Evolutionary conservation across 73 alveolate species (phyloP).

Genomic region (Tetrahymena elliotti): DNA sequence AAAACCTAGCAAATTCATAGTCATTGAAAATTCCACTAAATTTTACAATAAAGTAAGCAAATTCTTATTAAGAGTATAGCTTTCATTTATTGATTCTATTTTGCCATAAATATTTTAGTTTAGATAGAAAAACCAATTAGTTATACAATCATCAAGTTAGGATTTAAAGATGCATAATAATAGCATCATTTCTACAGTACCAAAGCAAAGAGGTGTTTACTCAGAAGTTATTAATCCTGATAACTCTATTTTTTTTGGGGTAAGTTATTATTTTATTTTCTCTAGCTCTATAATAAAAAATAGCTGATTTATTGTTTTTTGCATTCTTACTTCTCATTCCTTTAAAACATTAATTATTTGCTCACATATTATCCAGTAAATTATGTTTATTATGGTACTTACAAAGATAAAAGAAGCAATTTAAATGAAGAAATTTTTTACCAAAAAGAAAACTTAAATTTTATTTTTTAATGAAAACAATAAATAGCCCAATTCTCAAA

Average conservation of each 20-base stretch:
- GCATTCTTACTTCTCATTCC: background rate
- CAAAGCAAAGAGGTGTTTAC: slow-evolving; percentile 28
- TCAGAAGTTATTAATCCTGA: slow-evolving; percentile 43
- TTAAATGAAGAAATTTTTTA: too few relatives aligned
- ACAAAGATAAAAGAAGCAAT: background rate
- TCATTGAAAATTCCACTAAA: background rate
- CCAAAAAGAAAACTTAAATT: background rate
- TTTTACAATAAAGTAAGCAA: background rate
- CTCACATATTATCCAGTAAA: slow-evolving; percentile 16
- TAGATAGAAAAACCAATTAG: background rate
- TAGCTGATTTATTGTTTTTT: background rate
- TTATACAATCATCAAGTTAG: background rate
- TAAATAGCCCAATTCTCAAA: background rate
- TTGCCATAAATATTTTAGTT: background rate
- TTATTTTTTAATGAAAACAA: background rate
- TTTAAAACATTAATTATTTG: background rate
- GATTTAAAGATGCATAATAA: background rate
- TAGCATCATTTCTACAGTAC: background rate
- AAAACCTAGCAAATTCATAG: background rate
- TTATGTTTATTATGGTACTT: background rate
- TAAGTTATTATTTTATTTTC: background rate
- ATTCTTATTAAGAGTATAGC: background rate
- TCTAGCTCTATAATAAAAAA: background rate
- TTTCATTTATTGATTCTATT: background rate
- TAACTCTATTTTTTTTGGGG: slow-evolving; percentile 12